A percentile compares a stretch with the other conserved stretches of the same genome.
These are phyloP conservation scores for Aspergillus sclerotioniger DNA, from an alignment of 495 filamentous ascomycete genomes.

Conservation along the genomic window DNA sequence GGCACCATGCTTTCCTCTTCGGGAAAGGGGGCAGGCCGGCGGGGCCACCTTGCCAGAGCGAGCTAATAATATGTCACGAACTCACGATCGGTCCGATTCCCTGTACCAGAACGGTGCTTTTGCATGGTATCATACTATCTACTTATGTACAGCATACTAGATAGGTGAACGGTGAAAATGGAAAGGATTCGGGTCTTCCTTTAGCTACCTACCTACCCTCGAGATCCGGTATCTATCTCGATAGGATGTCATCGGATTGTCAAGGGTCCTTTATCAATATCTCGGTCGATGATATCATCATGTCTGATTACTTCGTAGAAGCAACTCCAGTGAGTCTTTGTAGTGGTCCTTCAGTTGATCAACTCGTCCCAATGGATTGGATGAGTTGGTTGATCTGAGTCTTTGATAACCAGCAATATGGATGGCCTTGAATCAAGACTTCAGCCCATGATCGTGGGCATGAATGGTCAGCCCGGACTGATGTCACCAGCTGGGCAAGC, in stretches of 20 bases:
- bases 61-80: constrained; percentile 14
- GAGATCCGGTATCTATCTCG: no score
- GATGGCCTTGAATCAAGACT: neutral
- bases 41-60: neutral
- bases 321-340: neutral
- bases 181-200: neutral
- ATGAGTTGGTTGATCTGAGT: no score
- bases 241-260: no score
- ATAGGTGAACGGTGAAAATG: neutral
- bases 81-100: constrained; percentile 10
- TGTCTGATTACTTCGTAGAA: neutral
- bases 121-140: no score
- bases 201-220: neutral
- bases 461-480: neutral
- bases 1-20: constrained; percentile 10
- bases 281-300: neutral
- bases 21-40: constrained; percentile 11
- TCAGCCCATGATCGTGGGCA: neutral
- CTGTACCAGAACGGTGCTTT: constrained; percentile 4
- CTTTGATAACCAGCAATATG: no score
- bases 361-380: no score
- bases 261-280: neutral
- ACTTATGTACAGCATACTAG: no score
- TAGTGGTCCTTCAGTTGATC: no score
- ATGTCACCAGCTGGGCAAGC: neutral